A percentile compares a stretch with the other conserved stretches of the same genome.
Evolutionary conservation across 2,329 filamentous ascomycete genomes (phyloP).

Genomic region (Cladophialophora yegresii): DNA sequence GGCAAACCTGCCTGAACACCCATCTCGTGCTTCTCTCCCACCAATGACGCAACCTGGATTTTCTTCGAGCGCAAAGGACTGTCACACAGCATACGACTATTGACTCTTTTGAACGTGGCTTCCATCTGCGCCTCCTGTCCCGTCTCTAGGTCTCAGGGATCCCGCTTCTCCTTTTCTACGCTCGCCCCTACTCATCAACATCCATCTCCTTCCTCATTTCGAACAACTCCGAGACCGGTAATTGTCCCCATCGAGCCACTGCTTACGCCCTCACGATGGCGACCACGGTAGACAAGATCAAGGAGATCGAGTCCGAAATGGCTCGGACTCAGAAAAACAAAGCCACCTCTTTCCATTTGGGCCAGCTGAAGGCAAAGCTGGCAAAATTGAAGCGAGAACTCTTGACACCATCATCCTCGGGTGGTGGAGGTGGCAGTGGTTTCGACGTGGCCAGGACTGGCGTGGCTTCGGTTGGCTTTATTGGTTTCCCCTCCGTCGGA

Average conservation of each 20-base stretch:
- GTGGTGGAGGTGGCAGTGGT: constrained; percentile 81
- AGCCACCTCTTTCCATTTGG: constrained; percentile 88
- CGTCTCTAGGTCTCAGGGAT: neutral
- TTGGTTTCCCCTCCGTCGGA: constrained; percentile 95
- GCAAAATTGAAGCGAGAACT: constrained; percentile 97
- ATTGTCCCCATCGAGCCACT: constrained; percentile 38
- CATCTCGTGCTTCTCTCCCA: neutral
- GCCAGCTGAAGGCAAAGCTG: constrained; percentile 94
- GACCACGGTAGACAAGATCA: constrained; percentile 99
- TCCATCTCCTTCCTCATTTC: constrained; percentile 16
- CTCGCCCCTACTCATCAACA: constrained; percentile 8
- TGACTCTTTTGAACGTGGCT: neutral
- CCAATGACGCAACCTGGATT: neutral
- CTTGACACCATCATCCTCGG: constrained; percentile 75
- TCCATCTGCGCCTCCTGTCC: neutral
- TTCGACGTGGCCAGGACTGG: constrained; percentile 98
- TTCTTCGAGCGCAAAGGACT: neutral
- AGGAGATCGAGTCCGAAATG: constrained; percentile 97
- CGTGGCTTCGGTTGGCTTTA: constrained; percentile 95
- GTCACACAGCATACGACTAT: constrained; percentile 1
- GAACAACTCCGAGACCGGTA: constrained; percentile 13
- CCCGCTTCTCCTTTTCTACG: neutral
- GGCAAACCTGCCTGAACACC: neutral
- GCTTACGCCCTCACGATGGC: constrained; percentile 65
- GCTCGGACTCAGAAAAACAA: constrained; percentile 97